Conservation (phyloP, 345 rosid genomes). For the Boechera divaricarpa region DNA sequence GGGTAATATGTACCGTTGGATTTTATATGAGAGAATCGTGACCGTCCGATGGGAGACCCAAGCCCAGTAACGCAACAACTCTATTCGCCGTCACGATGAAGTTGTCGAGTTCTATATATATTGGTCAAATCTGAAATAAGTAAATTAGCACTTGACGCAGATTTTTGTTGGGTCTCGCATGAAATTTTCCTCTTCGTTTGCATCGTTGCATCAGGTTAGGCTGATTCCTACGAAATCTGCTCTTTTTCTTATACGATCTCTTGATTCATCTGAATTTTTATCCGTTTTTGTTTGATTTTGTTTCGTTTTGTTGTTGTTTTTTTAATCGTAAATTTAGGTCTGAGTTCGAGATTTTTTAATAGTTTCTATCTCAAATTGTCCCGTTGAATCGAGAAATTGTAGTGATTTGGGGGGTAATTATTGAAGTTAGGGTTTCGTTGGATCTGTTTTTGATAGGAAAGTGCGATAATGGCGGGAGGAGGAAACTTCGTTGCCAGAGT, state of each 20-base stretch:
- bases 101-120: conserved; percentile 16
- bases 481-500: conserved; percentile 87
- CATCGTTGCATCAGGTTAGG: conserved; percentile 16
- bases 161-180: conserved; percentile 1
- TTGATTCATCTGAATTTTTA: background rate
- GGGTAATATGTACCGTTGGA: conserved; percentile 26
- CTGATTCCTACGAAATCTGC: background rate
- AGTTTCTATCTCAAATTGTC: background rate
- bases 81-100: conserved; percentile 41
- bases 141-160: background rate
- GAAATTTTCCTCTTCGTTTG: conserved; percentile 11
- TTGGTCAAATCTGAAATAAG: background rate
- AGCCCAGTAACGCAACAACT: background rate
- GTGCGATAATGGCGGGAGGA: conserved; percentile 78
- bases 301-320: background rate
- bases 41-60: conserved; percentile 39
- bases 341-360: background rate
- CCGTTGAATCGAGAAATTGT: background rate
- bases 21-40: rapidly evolving
- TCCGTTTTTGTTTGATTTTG: background rate
- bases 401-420: background rate
- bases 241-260: background rate
- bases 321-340: background rate
- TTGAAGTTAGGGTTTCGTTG: conserved; percentile 10
- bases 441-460: conserved; percentile 24